Evolutionary conservation across 1,284 basidiomycete species (phyloP), one percentile per base, ranked within the genome.

Genomic region (Puccinia triticina): DNA sequence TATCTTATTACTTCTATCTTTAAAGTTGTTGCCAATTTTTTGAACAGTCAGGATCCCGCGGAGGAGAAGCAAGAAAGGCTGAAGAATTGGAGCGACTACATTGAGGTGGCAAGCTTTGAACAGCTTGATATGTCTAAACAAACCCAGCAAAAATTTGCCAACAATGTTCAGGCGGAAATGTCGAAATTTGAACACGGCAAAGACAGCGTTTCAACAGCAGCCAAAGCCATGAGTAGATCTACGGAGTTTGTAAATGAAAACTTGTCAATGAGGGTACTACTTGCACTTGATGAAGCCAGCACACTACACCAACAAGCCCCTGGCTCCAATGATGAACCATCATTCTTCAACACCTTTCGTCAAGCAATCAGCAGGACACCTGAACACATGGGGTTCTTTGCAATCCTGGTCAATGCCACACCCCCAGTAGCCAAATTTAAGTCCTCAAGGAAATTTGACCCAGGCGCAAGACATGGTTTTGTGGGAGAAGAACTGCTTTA

Each of bases 221-320:
- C n/a, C 7, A 46, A n/a, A 34, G 66, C 43, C 4, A 43, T 69
- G 23, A 43, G 37, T 48, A 40, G 46, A 23, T 69, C 66, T 34
- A 69, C 66, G 14, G 7, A 26, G 21, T 69, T 69, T 21, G 23
- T 67, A 26, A 59, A 59, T 34, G 7, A 43, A 23, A 5, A 8
- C 66, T 3, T 10, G 32, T 61, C 32, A 5, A 3, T 69, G 21
- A 43, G 21, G 66, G 66, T 69, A 46, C 66, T 69, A n/a, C 66
- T 69, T 23, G 66, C 66, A 26, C 21, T 69, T 2, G 37, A 69
- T 48, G 66, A 69, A 69, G 66, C 66, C 43, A 69, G 66, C 40
- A 40, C 37, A 2, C 32, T 69, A 48, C 66, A 46, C 37, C n/a
- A n/a, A 48, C 4, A 69, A 43, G n/a, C 66, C 34, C 37, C 66